phyloP scores from a whole-genome alignment of 345 rosid genomes.

The Hirschfeldia incana region DNA sequence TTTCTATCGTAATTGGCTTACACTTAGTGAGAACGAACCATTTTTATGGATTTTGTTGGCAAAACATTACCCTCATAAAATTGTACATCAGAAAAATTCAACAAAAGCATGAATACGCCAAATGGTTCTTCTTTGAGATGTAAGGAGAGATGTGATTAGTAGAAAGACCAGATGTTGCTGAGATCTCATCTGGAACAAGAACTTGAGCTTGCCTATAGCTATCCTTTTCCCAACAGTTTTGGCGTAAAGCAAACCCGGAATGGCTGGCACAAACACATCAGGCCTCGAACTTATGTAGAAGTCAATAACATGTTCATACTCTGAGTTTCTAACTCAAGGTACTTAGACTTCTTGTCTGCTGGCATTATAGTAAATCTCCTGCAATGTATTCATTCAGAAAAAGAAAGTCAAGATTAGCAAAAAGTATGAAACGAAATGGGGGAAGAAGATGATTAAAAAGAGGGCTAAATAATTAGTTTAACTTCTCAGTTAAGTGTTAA shows the following conservation, averaged over 20 bases:
- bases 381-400: slow-evolving; percentile 16
- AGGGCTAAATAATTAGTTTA: no score
- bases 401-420: background rate
- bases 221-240: slow-evolving; percentile 93
- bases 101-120: slow-evolving; percentile 51
- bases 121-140: no score
- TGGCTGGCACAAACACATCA: slow-evolving; percentile 90
- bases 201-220: slow-evolving; percentile 79
- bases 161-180: slow-evolving; percentile 54
- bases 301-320: slow-evolving; percentile 25
- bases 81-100: slow-evolving; percentile 19
- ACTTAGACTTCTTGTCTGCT: slow-evolving; percentile 66
- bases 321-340: slow-evolving; percentile 75
- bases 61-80: slow-evolving; percentile 4
- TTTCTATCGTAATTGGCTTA: slow-evolving; percentile 18
- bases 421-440: no score
- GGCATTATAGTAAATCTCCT: slow-evolving; percentile 80
- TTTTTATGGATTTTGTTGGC: background rate
- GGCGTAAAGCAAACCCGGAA: slow-evolving; percentile 91
- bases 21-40: slow-evolving; percentile 26
- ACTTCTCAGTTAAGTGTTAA: no score
- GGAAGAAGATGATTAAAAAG: no score
- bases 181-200: slow-evolving; percentile 75
- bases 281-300: slow-evolving; percentile 76
- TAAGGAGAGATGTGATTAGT: slow-evolving; percentile 74